Percentiles rank a stretch among this genome's conserved stretches.
Evolutionary conservation across 1,284 basidiomycete species (phyloP).

Genomic region (Ustilago cynodontis): DNA sequence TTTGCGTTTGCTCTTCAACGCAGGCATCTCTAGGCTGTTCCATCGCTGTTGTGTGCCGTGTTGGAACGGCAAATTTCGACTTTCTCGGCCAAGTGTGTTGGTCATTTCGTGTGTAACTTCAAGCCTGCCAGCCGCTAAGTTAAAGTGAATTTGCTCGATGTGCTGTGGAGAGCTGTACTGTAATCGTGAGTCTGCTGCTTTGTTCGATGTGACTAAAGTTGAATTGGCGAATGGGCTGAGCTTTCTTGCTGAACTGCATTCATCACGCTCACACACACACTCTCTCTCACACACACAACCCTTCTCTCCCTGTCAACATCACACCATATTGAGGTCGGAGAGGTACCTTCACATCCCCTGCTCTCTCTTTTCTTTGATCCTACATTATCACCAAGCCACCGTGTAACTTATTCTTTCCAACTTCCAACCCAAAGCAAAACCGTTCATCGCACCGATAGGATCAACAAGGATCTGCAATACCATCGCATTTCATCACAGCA

Average conservation of each 20-base stretch:
- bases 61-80: neutral
- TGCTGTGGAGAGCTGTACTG: too few relatives aligned
- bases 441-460: neutral
- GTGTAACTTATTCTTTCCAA: neutral
- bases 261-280: neutral
- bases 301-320: constrained; percentile 4
- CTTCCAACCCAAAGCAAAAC: neutral
- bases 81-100: neutral
- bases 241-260: neutral
- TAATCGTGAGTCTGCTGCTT: too few relatives aligned
- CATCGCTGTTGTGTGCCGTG: neutral
- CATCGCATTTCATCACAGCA: neutral
- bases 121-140: too few relatives aligned
- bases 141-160: too few relatives aligned
- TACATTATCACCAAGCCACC: neutral
- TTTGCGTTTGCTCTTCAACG: too few relatives aligned
- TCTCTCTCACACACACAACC: neutral
- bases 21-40: too few relatives aligned
- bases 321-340: neutral
- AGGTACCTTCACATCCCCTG: neutral
- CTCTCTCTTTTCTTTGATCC: neutral
- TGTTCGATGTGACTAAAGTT: neutral
- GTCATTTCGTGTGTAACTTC: neutral
- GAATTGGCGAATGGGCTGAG: neutral
- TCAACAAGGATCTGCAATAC: neutral